A percentile compares a stretch with the other conserved stretches of the same genome.
These are phyloP conservation scores for Obelidium mucronatum DNA, from an alignment of 192 early-diverging fungal genomes.

Conservation along the genomic window DNA sequence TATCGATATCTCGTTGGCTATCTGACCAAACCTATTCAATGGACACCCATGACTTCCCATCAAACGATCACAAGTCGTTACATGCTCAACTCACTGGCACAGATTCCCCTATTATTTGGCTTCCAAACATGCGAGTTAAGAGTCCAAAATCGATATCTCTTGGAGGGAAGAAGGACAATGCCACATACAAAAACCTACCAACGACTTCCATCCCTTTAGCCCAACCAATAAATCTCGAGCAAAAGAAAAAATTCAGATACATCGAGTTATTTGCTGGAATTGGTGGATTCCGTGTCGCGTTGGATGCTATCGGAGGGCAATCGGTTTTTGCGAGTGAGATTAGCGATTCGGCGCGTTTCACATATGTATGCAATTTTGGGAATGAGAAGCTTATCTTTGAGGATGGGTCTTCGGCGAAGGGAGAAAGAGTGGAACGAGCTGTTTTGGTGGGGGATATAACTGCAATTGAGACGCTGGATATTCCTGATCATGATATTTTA, in stretches of 20 bases:
- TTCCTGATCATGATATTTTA: constrained; percentile 16
- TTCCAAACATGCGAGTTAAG: not conserved
- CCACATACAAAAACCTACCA: constrained; percentile 5
- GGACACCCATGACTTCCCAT: not conserved
- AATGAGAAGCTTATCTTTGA: not conserved
- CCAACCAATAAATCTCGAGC: not conserved
- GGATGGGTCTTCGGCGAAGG: not conserved
- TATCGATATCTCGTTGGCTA: not conserved
- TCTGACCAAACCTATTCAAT: not conserved
- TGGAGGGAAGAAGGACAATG: not conserved
- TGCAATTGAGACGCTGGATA: constrained; percentile 8
- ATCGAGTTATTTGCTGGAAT: constrained; percentile 27
- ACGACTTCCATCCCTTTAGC: not conserved
- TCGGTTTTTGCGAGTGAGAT: constrained; percentile 24
- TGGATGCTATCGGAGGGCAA: constrained; percentile 16
- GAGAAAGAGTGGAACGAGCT: not conserved
- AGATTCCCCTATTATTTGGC: not conserved
- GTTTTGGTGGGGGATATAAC: constrained; percentile 25
- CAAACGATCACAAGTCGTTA: not conserved
- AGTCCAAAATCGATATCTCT: not conserved
- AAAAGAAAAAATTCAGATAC: not conserved
- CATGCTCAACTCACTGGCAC: not conserved
- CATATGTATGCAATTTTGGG: constrained; percentile 27
- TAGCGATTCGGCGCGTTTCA: constrained; percentile 4
- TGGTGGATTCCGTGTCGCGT: constrained; percentile 18